Conservation (phyloP, 176 grass and related monocot genomes). For the Carex parvula region DNA sequence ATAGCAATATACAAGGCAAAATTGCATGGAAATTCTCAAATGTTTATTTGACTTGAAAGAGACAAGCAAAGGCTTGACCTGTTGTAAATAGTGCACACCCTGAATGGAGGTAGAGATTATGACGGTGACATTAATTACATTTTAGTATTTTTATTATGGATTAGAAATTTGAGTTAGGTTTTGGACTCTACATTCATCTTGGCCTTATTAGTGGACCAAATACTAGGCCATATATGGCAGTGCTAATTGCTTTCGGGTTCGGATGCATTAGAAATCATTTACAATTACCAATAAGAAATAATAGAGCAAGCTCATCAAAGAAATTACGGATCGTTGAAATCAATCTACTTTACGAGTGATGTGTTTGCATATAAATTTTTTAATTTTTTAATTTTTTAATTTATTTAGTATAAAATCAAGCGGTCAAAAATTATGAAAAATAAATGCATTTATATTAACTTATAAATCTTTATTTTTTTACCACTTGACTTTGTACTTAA, state of each 20-base stretch:
- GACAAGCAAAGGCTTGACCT: slow-evolving; percentile 1
- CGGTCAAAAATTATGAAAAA: too few relatives aligned
- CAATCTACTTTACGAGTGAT: too few relatives aligned
- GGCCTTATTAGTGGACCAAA: slow-evolving; percentile 30
- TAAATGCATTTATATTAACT: too few relatives aligned
- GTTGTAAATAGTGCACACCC: slow-evolving; percentile 26
- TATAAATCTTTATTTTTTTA: too few relatives aligned
- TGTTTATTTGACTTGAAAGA: slow-evolving; percentile 5
- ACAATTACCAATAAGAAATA: background rate
- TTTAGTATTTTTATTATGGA: slow-evolving; percentile 11
- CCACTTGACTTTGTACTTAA: too few relatives aligned
- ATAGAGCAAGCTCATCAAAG: background rate
- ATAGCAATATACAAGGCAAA: background rate
- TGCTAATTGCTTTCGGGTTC: background rate
- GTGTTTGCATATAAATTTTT: too few relatives aligned
- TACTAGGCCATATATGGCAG: background rate
- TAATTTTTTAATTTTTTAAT: too few relatives aligned
- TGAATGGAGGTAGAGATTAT: slow-evolving; percentile 9
- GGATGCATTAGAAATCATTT: background rate
- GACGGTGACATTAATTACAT: slow-evolving; percentile 4
- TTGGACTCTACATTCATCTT: slow-evolving; percentile 1
- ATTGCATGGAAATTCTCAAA: background rate
- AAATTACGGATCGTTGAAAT: background rate
- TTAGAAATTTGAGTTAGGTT: slow-evolving; percentile 31
- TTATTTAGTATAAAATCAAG: too few relatives aligned